These are phyloP conservation scores for Henckelia pumila DNA, from an alignment of 257 asterid genomes.

Conservation along the genomic window DNA sequence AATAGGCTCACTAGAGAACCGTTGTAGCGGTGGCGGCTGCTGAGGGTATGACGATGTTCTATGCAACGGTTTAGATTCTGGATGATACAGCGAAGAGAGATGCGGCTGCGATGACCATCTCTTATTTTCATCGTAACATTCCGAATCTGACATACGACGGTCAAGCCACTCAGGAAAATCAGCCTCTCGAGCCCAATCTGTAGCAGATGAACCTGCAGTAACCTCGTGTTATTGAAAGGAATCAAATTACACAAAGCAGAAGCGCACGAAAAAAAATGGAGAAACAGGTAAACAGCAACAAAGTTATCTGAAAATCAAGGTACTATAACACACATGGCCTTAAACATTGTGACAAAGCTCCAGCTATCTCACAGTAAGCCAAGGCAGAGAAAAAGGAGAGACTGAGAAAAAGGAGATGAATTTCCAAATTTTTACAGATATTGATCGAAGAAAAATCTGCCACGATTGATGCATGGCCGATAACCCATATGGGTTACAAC, in stretches of 20 bases:
- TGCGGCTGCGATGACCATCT: slow-evolving; percentile 53
- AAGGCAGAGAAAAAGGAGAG: neutral
- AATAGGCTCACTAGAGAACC: slow-evolving; percentile 50
- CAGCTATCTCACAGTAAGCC: neutral
- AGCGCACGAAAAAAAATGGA: neutral
- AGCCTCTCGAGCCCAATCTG: slow-evolving; percentile 49
- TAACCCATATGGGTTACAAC: neutral
- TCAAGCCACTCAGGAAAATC: slow-evolving; percentile 46
- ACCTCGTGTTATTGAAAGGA: slow-evolving; percentile 13
- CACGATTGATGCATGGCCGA: no score
- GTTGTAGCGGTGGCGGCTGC: slow-evolving; percentile 36
- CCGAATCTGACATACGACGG: slow-evolving; percentile 39
- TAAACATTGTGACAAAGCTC: neutral
- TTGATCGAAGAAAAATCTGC: no score
- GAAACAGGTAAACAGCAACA: neutral
- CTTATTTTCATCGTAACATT: slow-evolving; percentile 38
- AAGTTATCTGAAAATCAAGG: neutral
- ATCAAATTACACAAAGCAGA: neutral
- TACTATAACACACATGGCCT: neutral
- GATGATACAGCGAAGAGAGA: slow-evolving; percentile 28
- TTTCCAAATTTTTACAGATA: neutral
- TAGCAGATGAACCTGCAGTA: slow-evolving; percentile 47
- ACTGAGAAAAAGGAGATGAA: no score
- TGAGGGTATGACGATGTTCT: slow-evolving; percentile 49
- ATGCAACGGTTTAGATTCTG: slow-evolving; percentile 38